Conservation (phyloP, 345 rosid genomes). For the Aquilaria malaccensis region DNA sequence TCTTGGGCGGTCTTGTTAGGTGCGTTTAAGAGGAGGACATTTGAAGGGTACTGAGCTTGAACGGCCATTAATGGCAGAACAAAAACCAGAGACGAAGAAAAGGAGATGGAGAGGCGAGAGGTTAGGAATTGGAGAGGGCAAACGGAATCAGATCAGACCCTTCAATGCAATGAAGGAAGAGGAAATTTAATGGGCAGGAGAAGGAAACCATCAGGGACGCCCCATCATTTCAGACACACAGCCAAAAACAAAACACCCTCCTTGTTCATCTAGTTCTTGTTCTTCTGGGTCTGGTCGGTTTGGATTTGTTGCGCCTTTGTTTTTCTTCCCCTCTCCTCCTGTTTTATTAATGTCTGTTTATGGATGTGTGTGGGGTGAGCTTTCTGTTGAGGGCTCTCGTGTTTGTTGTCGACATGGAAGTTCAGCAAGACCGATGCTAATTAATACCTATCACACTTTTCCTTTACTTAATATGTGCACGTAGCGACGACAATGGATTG, state of each 20-base stretch:
- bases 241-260: slow-evolving; percentile 2
- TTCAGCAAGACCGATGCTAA: no score
- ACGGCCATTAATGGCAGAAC: slow-evolving; percentile 51
- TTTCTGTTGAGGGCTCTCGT: slow-evolving; percentile 14
- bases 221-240: slow-evolving; percentile 7
- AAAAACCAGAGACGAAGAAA: neutral
- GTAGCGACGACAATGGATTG: slow-evolving; percentile 12
- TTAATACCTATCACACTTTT: neutral
- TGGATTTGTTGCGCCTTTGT: neutral
- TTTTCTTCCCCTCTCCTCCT: slow-evolving; percentile 8
- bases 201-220: no score
- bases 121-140: no score
- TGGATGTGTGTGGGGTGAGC: slow-evolving; percentile 12
- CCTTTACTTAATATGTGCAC: neutral
- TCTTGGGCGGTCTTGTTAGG: neutral
- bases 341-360: no score
- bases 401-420: slow-evolving; percentile 5
- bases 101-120: no score
- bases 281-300: neutral
- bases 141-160: no score
- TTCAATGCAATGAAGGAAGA: no score
- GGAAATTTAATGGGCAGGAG: no score
- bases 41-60: slow-evolving; percentile 86
- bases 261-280: neutral
- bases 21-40: slow-evolving; percentile 72